Evolutionary conservation across 768 basidiomycete species (phyloP).

Genomic region (Crucibulum laeve): DNA sequence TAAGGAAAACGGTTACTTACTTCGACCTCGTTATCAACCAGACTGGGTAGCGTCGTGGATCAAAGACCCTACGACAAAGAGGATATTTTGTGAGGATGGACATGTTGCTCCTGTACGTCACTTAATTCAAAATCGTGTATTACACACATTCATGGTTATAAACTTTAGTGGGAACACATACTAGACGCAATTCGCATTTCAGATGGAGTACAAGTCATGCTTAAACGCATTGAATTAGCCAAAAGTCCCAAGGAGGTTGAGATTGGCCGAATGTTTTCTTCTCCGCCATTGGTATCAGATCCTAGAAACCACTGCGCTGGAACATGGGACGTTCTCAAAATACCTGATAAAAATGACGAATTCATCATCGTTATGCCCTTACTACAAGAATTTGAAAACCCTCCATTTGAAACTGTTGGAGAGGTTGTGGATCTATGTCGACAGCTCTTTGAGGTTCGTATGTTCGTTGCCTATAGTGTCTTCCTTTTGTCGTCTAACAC

Average conservation of each 20-base stretch:
- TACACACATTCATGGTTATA: background rate
- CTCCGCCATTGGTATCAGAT: conserved; percentile 4
- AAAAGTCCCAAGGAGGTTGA: conserved; percentile 19
- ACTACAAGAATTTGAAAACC: conserved; percentile 9
- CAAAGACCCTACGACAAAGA: background rate
- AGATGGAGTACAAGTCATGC: conserved; percentile 19
- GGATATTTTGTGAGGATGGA: background rate
- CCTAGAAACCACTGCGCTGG: conserved; percentile 24
- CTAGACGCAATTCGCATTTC: conserved; percentile 23
- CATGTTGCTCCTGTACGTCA: background rate
- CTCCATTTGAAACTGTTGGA: conserved; percentile 23
- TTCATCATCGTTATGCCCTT: conserved; percentile 18
- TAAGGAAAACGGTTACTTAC: no score
- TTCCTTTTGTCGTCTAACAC: background rate
- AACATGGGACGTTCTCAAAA: conserved; percentile 15
- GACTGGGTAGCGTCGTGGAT: conserved; percentile 21
- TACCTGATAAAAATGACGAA: conserved; percentile 11
- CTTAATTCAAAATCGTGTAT: background rate
- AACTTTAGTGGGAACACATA: background rate
- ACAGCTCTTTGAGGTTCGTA: conserved; percentile 26
- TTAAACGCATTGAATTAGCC: conserved; percentile 18
- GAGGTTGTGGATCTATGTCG: conserved; percentile 26
- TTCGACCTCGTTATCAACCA: conserved; percentile 18
- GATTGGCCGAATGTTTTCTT: conserved; percentile 19
- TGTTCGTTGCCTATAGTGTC: conserved; percentile 12